These are phyloP conservation scores for Colletotrichum destructivum DNA, from an alignment of 2,329 filamentous ascomycete genomes.

Conservation along the genomic window DNA sequence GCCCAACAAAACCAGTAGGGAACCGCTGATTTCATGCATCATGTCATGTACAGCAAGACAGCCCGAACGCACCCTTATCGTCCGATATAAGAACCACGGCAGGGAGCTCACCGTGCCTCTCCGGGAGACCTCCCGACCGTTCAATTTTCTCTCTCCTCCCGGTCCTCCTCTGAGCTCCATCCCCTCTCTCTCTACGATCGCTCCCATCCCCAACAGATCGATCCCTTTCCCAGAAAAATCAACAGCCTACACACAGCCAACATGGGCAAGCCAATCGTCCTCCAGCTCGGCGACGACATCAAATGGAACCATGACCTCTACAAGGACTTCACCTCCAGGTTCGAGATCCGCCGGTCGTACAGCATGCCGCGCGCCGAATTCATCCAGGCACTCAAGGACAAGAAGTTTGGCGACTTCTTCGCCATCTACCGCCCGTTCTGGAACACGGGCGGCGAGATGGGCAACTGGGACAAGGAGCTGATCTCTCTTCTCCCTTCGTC, in stretches of 20 bases:
- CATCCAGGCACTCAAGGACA: slow-evolving; percentile 37
- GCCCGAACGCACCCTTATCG: slow-evolving; percentile 10
- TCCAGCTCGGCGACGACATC: slow-evolving; percentile 41
- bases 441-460: slow-evolving; percentile 41
- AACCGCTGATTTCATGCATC: slow-evolving; percentile 9
- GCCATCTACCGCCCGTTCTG: slow-evolving; percentile 41
- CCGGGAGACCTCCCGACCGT: too few relatives aligned
- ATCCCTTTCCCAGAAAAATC: neutral
- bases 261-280: slow-evolving; percentile 40
- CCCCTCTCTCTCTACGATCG: too few relatives aligned
- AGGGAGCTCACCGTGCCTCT: slow-evolving; percentile 12
- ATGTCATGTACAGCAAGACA: slow-evolving; percentile 25
- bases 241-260: neutral
- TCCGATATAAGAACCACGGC: slow-evolving; percentile 31
- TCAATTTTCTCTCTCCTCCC: neutral
- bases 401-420: slow-evolving; percentile 39
- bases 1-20: slow-evolving; percentile 32
- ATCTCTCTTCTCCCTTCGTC: slow-evolving; percentile 37
- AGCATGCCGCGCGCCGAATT: slow-evolving; percentile 40
- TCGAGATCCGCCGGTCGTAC: slow-evolving; percentile 38
- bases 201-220: neutral
- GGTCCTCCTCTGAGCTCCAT: neutral
- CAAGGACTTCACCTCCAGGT: slow-evolving; percentile 38
- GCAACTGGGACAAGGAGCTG: slow-evolving; percentile 39
- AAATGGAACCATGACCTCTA: slow-evolving; percentile 41